These are phyloP conservation scores for Penicillium sp. DNA, from an alignment of 2,329 filamentous ascomycete species.

Conservation along the genomic window DNA sequence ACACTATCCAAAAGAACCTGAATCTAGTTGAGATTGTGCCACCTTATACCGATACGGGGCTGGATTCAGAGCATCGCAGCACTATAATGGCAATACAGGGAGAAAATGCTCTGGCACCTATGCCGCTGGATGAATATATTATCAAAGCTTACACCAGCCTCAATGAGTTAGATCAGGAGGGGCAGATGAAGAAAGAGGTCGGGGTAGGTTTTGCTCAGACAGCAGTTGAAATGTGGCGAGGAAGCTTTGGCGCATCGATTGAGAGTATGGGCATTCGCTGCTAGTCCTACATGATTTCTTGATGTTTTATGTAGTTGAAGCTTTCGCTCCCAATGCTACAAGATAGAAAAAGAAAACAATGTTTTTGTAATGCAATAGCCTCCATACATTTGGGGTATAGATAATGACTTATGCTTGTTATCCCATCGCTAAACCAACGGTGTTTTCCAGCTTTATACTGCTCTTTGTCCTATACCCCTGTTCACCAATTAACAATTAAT, in stretches of 20 bases:
- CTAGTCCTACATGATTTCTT: conserved; percentile 25
- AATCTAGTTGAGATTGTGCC: conserved; percentile 7
- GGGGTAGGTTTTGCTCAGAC: conserved; percentile 4
- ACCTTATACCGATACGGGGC: conserved; percentile 5
- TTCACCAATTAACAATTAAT: neutral
- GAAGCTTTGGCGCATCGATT: conserved; percentile 3
- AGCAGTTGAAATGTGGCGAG: conserved; percentile 2
- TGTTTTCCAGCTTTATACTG: neutral
- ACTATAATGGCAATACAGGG: neutral
- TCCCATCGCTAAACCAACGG: neutral
- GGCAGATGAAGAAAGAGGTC: neutral
- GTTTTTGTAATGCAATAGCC: neutral
- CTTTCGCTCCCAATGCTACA: too few species aligned
- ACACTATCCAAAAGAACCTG: neutral
- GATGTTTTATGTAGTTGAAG: conserved; percentile 24
- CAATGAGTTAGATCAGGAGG: neutral
- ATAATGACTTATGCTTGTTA: neutral
- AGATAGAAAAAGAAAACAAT: too few species aligned
- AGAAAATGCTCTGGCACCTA: conserved; percentile 4
- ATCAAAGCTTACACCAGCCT: neutral
- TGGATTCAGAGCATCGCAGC: neutral
- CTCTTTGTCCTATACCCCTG: neutral
- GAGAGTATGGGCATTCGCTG: conserved; percentile 3
- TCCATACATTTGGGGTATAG: neutral
- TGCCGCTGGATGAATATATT: conserved; percentile 6